phyloP scores from a whole-genome alignment of 257 asterid genomes.

The Eucommia ulmoides region DNA sequence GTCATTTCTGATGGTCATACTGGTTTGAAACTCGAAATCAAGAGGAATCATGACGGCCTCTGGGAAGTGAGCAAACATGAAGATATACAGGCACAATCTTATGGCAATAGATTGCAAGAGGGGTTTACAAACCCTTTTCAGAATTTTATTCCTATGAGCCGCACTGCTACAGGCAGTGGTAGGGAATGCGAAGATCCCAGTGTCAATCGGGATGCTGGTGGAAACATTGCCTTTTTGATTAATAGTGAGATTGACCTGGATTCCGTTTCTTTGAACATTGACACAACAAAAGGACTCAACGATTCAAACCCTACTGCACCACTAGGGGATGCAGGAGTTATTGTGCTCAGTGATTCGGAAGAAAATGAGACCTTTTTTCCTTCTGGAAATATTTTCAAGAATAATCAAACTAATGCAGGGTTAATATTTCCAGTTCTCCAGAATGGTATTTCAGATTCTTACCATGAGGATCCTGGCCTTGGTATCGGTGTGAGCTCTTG shows the following conservation, averaged over 20 bases:
- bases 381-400: background rate
- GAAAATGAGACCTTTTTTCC: conserved; percentile 38
- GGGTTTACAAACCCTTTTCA: conserved; percentile 23
- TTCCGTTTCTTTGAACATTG: conserved; percentile 46
- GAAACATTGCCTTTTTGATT: conserved; percentile 42
- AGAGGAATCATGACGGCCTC: conserved; percentile 50
- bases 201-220: conserved; percentile 75
- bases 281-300: conserved; percentile 28
- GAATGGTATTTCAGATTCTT: conserved; percentile 45
- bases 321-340: conserved; percentile 50
- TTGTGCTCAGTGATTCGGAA: conserved; percentile 83
- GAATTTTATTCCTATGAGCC: conserved; percentile 65
- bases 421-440: conserved; percentile 32
- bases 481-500: conserved; percentile 35
- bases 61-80: conserved; percentile 72
- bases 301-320: conserved; percentile 30
- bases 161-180: conserved; percentile 85
- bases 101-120: conserved; percentile 33
- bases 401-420: conserved; percentile 24
- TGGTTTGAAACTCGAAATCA: conserved; percentile 61
- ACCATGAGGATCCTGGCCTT: conserved; percentile 38
- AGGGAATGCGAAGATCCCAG: conserved; percentile 80
- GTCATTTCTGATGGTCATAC: conserved; percentile 62
- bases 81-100: conserved; percentile 30
- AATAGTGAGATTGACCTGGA: conserved; percentile 58